phyloP scores from a whole-genome alignment of 495 filamentous ascomycete genomes.

The Aspergillus indologenus region DNA sequence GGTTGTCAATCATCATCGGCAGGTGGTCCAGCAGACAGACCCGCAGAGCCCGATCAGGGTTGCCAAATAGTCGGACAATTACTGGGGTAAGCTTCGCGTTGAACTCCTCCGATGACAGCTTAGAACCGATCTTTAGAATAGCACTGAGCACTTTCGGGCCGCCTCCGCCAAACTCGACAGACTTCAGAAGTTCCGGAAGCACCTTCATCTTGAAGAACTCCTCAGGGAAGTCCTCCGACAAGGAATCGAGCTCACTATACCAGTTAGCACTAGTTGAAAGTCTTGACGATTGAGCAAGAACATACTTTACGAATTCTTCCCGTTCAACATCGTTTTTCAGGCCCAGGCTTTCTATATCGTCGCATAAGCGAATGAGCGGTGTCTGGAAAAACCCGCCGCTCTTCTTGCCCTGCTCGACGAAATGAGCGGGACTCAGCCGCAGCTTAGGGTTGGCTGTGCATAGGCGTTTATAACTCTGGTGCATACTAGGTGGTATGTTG shows the following conservation, averaged over 20 bases:
- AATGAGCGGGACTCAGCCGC: conserved; percentile 76
- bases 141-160: conserved; percentile 86
- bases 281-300: conserved; percentile 6
- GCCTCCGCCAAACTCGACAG: conserved; percentile 94
- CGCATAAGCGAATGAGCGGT: conserved; percentile 82
- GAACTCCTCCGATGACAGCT: conserved; percentile 86
- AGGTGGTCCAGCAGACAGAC: conserved; percentile 90
- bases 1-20: conserved; percentile 84
- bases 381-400: conserved; percentile 88
- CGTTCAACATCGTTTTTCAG: conserved; percentile 81
- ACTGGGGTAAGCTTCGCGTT: conserved; percentile 80
- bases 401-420: conserved; percentile 84
- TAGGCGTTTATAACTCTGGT: conserved; percentile 82
- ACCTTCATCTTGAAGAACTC: conserved; percentile 98
- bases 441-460: conserved; percentile 85
- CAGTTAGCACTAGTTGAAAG: conserved; percentile 2
- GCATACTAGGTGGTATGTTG: conserved; percentile 82
- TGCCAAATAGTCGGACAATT: conserved; percentile 81
- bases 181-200: conserved; percentile 91
- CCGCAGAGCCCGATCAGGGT: conserved; percentile 86
- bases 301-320: conserved; percentile 80
- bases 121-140: conserved; percentile 84
- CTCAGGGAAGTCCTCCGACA: conserved; percentile 91
- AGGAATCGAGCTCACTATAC: conserved; percentile 72
- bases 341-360: conserved; percentile 87